Base-by-base conservation (phyloP, 1,139 yeast genomes). In the Kazachstania sp. region DNA sequence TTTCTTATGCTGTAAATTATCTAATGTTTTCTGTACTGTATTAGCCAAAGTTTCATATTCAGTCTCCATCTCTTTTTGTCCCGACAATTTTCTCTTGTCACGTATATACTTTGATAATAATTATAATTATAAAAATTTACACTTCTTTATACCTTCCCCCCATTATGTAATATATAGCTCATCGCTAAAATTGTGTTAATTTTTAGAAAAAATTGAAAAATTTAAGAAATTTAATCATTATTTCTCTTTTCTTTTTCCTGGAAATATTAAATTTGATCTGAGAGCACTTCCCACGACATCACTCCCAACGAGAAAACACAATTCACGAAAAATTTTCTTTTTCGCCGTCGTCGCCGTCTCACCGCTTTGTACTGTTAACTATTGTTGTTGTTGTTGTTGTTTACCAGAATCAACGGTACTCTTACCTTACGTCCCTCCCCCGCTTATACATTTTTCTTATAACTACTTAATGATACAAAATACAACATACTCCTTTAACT, bases 21-120 rank as follows among this genome's bases (percentile, higher is more conserved):
- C 38, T 4, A 67, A 42, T 0, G 71, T 67, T 31, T 54, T 50
- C 34, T 53, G 45, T 11, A 68, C 60, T 32, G 55, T 56, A 7
- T 49, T 53, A 18, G 54, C 18, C 30, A 54, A 23, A 13, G 47
- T n/a, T 3, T 44, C 44, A 2, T 47, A 37, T 15, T 51, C 45
- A n/a, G 36, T 36, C 23, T 46, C 49, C 52, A 51, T 51, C 16
- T 35, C 16, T 34, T 32, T 16, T 41, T 1, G 15, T 3, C 15
- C 8, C n/a, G n/a, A 9, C 18, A 11, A 3, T 32, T 7, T n/a
- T 32, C 2, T 32, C n/a, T n/a, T 32, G 6, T 15, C n/a, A n/a
- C n/a, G n/a, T 15, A 15, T 15, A 11, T 31, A 31, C 6, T n/a
- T 31, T 7, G 6, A n/a, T n/a, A n/a, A n/a, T n/a, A n/a, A 31